Base-by-base conservation (phyloP, 352 stramenopile genomes). In the Globisporangium acanthophoron region DNA sequence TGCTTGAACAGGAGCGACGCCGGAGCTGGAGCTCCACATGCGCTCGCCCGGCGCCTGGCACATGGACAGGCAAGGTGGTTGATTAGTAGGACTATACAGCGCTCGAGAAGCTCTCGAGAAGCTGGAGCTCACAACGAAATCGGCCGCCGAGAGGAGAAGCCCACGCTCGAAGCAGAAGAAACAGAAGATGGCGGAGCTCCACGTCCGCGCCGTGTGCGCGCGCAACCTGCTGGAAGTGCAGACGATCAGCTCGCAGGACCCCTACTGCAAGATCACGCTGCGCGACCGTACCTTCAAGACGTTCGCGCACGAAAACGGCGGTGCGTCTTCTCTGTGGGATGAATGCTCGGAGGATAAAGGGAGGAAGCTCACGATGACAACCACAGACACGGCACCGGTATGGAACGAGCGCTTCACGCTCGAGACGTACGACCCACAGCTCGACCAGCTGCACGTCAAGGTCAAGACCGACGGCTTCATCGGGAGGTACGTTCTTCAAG, bases 401-500 rank as follows among this genome's bases (percentile, higher is more conserved):
- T 94, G 84, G 84, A 90, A 94, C 59, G 80, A 94, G 58, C 76
- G 83, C 56, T 94, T 94, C 55, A 74, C 85, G 37, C 90, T 94
- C 54, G 43, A 84, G 5, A 74, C 88, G n/a, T 69, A 77, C 51
- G 79, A 92, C 58, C 68, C 79, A 43, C 78, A 94, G 61, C 62
- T 87, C 45, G 81, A 90, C 54, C 76, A 91, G 65, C 62, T 94
- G 56, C 59, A 75, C 46, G 70, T 94, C 43, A 62, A 90, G 54
- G 79, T 94, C 59, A 90, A 90, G 66, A 80, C 92, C 76, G 89
- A 90, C 64, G 92, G 90, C 62, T 90, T 90, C 50, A 89, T 78
- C 15, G 65, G 75, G 15, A 80, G 66, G 73, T 78, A 58, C 16
- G 48, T 51, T 21, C 21, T 24, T 24, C 21, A 24, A 24, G 21